Base-by-base conservation (phyloP, 2,329 filamentous ascomycete species). In the Cladophialophora chaetospira region DNA sequence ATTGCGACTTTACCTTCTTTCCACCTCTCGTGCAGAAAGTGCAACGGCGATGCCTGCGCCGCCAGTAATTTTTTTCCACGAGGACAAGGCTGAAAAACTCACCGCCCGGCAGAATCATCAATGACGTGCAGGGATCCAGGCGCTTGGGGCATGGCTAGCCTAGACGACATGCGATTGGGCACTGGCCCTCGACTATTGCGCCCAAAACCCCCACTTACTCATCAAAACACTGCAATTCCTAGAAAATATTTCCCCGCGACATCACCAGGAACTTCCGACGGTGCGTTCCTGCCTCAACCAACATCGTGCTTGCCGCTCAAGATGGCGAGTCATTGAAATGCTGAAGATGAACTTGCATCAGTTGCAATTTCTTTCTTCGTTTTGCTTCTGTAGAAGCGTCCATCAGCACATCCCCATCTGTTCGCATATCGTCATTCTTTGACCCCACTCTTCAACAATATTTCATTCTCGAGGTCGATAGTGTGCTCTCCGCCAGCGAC, bases 91-190 rank as follows among this genome's bases (percentile, higher is more conserved):
- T 47, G 44, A 21, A 17, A 21, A 11, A 13, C 40, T 53, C 50
- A 53, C 50, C 50, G 50, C 50, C 50, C 28, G 50, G 50, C 50
- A 53, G 50, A 53, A 47, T 15, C n/a, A n/a, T 21, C 19, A 25
- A 44, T 44, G 42, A 44, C 42, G 42, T 25, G 23, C 42, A 44
- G 10, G 10, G 42, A 28, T 44, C 19, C 36, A 40, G 36, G 3
- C 23, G 36, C 17, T 19, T 19, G 17, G 15, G 4, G 8, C n/a
- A 15, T 15, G 17, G 8, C 36, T 40, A 15, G 9, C n/a, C n/a
- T n/a, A n/a, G n/a, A n/a, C n/a, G n/a, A n/a, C n/a, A n/a, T n/a
- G n/a, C n/a, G n/a, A n/a, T n/a, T n/a, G n/a, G n/a, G n/a, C n/a
- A n/a, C n/a, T 19, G 42, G 19, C 42, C 40, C 40, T 44, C 40